A percentile compares a stretch with the other conserved stretches of the same genome.
These are phyloP conservation scores for Exophiala lecanii-corni DNA, from an alignment of 2,329 filamentous ascomycete genomes.

Conservation along the genomic window DNA sequence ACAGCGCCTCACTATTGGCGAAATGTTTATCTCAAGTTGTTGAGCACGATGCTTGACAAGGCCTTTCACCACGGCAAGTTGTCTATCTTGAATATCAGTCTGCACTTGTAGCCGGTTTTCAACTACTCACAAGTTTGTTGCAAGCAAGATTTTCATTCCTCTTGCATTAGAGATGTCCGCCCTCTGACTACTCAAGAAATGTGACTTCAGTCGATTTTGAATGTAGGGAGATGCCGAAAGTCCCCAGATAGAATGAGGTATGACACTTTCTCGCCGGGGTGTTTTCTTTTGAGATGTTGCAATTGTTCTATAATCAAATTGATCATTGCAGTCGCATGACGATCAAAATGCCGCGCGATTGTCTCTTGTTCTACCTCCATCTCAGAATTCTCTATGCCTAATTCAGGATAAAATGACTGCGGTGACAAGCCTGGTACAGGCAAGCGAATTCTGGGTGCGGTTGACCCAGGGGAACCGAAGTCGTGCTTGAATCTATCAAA, in stretches of 20 bases:
- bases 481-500: constrained; percentile 26
- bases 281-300: constrained; percentile 12
- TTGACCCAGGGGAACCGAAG: constrained; percentile 15
- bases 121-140: no score
- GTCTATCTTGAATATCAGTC: constrained; percentile 14
- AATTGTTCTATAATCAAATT: constrained; percentile 15
- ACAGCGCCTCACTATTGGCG: constrained; percentile 20
- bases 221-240: constrained; percentile 24
- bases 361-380: constrained; percentile 21
- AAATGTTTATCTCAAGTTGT: constrained; percentile 9
- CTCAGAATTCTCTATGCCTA: constrained; percentile 17
- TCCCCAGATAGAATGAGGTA: constrained; percentile 24
- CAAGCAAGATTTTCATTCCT: constrained; percentile 10
- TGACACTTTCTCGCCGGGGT: constrained; percentile 11
- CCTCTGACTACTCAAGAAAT: no score
- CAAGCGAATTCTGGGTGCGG: constrained; percentile 16
- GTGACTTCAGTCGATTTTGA: constrained; percentile 13
- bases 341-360: constrained; percentile 22
- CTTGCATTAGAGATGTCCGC: constrained; percentile 3
- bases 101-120: no score
- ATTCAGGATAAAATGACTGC: constrained; percentile 5
- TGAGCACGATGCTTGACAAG: constrained; percentile 24
- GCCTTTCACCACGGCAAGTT: constrained; percentile 23
- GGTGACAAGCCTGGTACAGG: constrained; percentile 17
- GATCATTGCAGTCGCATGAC: constrained; percentile 4